phyloP scores from a whole-genome alignment of 2,329 filamentous ascomycete genomes.

The Penicillium italicum region DNA sequence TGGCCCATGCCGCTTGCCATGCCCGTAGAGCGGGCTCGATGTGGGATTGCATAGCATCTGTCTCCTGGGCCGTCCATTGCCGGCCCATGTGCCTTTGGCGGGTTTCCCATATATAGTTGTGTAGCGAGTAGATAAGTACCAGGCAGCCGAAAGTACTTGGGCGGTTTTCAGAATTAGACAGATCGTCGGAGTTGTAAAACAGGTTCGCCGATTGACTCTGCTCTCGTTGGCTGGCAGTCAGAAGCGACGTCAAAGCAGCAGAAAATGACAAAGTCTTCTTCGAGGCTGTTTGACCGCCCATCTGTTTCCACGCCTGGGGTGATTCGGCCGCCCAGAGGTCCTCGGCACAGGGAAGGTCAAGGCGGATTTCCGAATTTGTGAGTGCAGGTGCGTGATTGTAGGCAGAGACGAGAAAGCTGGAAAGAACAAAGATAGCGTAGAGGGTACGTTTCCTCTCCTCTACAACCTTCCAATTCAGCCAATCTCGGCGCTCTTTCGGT shows the following conservation, averaged over 20 bases:
- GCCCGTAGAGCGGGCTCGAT: slow-evolving; percentile 91
- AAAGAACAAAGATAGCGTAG: slow-evolving; percentile 85
- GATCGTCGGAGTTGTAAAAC: slow-evolving; percentile 52
- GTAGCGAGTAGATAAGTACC: slow-evolving; percentile 86
- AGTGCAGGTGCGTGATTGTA: slow-evolving; percentile 90
- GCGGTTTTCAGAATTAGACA: slow-evolving; percentile 61
- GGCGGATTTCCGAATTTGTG: slow-evolving; percentile 86
- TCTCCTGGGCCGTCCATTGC: slow-evolving; percentile 86
- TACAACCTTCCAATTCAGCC: slow-evolving; percentile 80
- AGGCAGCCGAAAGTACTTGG: slow-evolving; percentile 92
- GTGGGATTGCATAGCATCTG: slow-evolving; percentile 91
- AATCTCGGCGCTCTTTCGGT: slow-evolving; percentile 54
- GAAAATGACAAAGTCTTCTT: slow-evolving; percentile 75
- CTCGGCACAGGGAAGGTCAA: slow-evolving; percentile 90
- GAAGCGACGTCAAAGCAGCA: slow-evolving; percentile 71
- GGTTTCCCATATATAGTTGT: slow-evolving; percentile 99
- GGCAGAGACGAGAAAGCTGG: slow-evolving; percentile 82
- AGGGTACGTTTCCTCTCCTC: slow-evolving; percentile 93
- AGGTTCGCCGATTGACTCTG: slow-evolving; percentile 39
- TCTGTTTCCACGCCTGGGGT: slow-evolving; percentile 73
- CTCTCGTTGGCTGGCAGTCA: slow-evolving; percentile 70
- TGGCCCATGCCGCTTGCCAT: slow-evolving; percentile 90
- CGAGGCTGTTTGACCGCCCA: slow-evolving; percentile 69
- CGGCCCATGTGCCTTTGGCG: slow-evolving; percentile 83
- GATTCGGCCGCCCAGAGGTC: slow-evolving; percentile 82